Evolutionary conservation across 2,329 filamentous ascomycete genomes (phyloP).

Genomic region (Penicillium griseofulvum): DNA sequence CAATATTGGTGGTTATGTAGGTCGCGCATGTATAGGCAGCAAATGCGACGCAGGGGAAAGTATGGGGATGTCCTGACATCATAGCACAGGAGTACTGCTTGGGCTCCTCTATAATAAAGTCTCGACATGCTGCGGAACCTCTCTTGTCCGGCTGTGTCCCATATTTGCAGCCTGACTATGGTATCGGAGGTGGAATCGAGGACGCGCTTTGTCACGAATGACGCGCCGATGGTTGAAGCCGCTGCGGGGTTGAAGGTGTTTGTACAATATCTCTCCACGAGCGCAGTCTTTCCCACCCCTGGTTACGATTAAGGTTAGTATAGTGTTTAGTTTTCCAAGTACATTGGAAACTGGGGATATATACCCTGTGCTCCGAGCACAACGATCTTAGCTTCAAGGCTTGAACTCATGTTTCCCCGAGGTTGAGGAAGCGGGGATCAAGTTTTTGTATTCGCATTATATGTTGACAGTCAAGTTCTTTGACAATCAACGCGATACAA

Average conservation of each 20-base stretch:
- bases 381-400: slow-evolving; percentile 54
- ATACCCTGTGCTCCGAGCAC: slow-evolving; percentile 52
- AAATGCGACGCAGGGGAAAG: neutral
- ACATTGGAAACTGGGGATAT: neutral
- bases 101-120: slow-evolving; percentile 93
- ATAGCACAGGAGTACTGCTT: slow-evolving; percentile 92
- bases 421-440: slow-evolving; percentile 27
- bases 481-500: neutral
- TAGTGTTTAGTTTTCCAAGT: neutral
- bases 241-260: slow-evolving; percentile 46
- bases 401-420: slow-evolving; percentile 45
- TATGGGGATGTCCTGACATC: slow-evolving; percentile 43
- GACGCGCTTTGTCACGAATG: slow-evolving; percentile 75
- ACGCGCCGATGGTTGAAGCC: slow-evolving; percentile 72
- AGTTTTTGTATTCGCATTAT: slow-evolving; percentile 33
- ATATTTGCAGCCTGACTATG: slow-evolving; percentile 86
- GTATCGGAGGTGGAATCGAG: slow-evolving; percentile 82
- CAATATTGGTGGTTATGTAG: neutral
- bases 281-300: slow-evolving; percentile 54
- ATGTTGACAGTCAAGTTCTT: slow-evolving; percentile 7
- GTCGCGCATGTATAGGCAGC: neutral
- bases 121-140: slow-evolving; percentile 91
- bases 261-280: slow-evolving; percentile 51
- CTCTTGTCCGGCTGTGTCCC: slow-evolving; percentile 96
- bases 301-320: neutral